Evolutionary conservation across 2,329 filamentous ascomycete species (phyloP).

Genomic region (Claviceps pazoutovae): DNA sequence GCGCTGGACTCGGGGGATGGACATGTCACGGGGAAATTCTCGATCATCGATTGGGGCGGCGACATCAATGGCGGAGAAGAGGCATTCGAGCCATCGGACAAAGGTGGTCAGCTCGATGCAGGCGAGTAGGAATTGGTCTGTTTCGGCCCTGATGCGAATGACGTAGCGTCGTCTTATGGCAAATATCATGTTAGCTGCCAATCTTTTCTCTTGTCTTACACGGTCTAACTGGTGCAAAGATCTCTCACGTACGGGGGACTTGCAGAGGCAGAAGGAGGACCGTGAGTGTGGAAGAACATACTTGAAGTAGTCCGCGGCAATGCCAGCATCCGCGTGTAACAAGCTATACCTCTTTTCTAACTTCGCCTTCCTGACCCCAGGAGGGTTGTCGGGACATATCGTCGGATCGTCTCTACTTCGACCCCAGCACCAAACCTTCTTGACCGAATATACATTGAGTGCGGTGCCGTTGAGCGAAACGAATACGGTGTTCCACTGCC

Average conservation of each 20-base stretch:
- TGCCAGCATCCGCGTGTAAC: slow-evolving; percentile 60
- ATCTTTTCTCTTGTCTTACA: too few species aligned
- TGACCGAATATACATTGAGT: slow-evolving; percentile 50
- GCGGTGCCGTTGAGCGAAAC: slow-evolving; percentile 54
- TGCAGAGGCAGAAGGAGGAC: too few species aligned
- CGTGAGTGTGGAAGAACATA: slow-evolving; percentile 21
- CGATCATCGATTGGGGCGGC: slow-evolving; percentile 58
- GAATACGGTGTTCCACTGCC: slow-evolving; percentile 50
- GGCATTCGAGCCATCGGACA: slow-evolving; percentile 51
- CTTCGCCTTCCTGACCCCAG: slow-evolving; percentile 37
- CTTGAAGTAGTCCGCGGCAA: slow-evolving; percentile 61
- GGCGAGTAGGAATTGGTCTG: slow-evolving; percentile 59
- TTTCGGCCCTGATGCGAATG: slow-evolving; percentile 58
- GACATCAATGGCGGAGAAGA: slow-evolving; percentile 63
- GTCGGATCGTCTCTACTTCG: slow-evolving; percentile 33
- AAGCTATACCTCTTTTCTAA: slow-evolving; percentile 57
- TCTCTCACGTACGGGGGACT: too few species aligned
- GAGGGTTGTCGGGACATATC: slow-evolving; percentile 34
- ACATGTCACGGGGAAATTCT: slow-evolving; percentile 47
- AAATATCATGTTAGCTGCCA: not conserved
- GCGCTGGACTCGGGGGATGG: slow-evolving; percentile 42
- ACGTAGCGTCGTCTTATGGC: slow-evolving; percentile 34
- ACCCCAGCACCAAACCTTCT: slow-evolving; percentile 40
- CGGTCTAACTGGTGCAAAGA: too few species aligned
- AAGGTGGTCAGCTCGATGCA: slow-evolving; percentile 51